Evolutionary conservation across 306 rosid species (phyloP), one percentile per base, ranked within the genome.

Genomic region (Dryas alaskensis): DNA sequence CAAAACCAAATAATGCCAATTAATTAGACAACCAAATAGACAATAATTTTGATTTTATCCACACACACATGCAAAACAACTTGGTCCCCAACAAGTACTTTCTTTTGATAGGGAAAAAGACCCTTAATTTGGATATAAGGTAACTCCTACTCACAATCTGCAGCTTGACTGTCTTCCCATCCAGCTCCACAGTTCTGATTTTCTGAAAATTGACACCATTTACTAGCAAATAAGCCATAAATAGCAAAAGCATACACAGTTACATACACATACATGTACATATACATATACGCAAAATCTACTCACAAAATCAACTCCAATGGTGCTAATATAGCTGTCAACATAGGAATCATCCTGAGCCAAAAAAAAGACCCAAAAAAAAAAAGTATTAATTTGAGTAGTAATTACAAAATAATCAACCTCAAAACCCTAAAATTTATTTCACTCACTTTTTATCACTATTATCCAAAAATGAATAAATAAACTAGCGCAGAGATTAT

Each of bases 261-360:
- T 22, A 22, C 22, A 37, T 2, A 25, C 16, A 64, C 6, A 52
- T 44, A 49, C 27, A 50, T 42, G 7, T 10, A 60, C 6, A 25
- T 14, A 43, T 11, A 17, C 2, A 49, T 48, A 67, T 1, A 58
- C 2, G 8, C 10, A 3, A 8, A 66, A 53, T 52, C 12, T 63
- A 72, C 88, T 84, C 59, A 94, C 98, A 72, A 94, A 94, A 87
- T 94, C 98, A 72, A 94, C 98, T 66, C 98, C 98, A 74, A 94
- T 91, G 79, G 98, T 94, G 55, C 97, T 94, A 70, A 94, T 87
- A 81, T 91, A 91, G 92, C 92, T 94, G 77, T 94, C 98, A 10
- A 85, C 95, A 66, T 94, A 94, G 3, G 98, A 94, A 76, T 91
- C 97, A 79, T 91, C 98, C 98, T 91, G 88, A 68, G 45, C 31